phyloP scores from a whole-genome alignment of 2,329 filamentous ascomycete species.

The Epichloe amarillans region DNA sequence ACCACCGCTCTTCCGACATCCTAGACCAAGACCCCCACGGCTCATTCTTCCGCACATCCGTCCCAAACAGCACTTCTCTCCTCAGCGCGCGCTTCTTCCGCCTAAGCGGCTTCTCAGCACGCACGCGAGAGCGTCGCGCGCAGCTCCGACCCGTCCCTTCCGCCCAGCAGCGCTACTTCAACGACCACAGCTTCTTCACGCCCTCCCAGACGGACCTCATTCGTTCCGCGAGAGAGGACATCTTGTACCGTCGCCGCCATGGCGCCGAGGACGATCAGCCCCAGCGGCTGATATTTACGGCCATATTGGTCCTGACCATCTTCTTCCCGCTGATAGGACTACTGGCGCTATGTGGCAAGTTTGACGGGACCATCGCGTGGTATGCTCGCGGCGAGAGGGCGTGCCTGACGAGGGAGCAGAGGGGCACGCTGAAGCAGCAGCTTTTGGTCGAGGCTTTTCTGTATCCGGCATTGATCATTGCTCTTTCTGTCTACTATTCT shows the following conservation, averaged over 20 bases:
- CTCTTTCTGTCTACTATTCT: conserved; percentile 19
- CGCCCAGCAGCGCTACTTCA: conserved; percentile 2
- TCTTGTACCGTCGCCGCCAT: conserved; percentile 15
- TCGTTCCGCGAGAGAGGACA: conserved; percentile 17
- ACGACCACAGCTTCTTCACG: conserved; percentile 14
- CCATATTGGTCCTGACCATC: conserved; percentile 25
- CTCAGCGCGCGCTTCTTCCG: conserved; percentile 9
- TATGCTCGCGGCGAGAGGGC: conserved; percentile 32
- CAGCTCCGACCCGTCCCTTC: background rate
- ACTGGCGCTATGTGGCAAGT: conserved; percentile 29
- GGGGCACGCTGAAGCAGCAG: conserved; percentile 20
- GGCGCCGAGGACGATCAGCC: conserved; percentile 16
- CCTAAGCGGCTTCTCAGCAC: conserved; percentile 14
- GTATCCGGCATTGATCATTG: conserved; percentile 19
- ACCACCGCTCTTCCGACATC: conserved; percentile 3
- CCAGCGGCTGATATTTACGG: conserved; percentile 24
- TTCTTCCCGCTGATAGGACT: conserved; percentile 34
- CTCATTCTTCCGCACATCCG: conserved; percentile 6
- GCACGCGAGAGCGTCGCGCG: conserved; percentile 4
- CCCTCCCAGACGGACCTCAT: conserved; percentile 19
- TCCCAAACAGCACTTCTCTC: conserved; percentile 6
- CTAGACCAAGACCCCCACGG: background rate
- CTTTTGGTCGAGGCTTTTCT: conserved; percentile 22
- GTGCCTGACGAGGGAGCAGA: conserved; percentile 21
- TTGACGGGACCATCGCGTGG: conserved; percentile 34